A percentile compares a stretch with the other conserved stretches of the same genome.
phyloP scores from a whole-genome alignment of 83 land plant species.

The Picea abies region DNA sequence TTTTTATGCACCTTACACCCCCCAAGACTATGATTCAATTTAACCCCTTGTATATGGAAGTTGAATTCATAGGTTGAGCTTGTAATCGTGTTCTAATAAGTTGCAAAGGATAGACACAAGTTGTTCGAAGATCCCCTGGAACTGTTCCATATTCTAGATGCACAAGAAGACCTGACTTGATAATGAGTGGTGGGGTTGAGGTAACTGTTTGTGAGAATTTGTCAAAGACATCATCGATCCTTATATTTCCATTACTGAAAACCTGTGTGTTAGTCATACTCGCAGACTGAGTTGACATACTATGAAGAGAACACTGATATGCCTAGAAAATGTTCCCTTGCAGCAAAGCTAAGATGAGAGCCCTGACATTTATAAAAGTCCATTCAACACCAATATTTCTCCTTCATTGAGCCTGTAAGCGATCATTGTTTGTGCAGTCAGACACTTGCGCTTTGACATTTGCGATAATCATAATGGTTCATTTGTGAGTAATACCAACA shows the following conservation, averaged over 20 bases:
- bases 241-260: slow-evolving; percentile 28
- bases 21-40: too few species aligned
- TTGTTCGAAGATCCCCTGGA: slow-evolving; percentile 92
- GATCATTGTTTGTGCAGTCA: too few species aligned
- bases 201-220: slow-evolving; percentile 31
- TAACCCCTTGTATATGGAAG: slow-evolving; percentile 45
- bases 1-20: too few species aligned
- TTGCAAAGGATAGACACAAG: slow-evolving; percentile 96
- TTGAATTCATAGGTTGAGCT: slow-evolving; percentile 60
- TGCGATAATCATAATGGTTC: too few species aligned
- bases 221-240: slow-evolving; percentile 46
- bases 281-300: slow-evolving; percentile 30
- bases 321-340: too few species aligned
- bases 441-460: too few species aligned
- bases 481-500: too few species aligned
- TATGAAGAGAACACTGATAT: not conserved
- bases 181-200: too few species aligned
- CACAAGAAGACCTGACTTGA: slow-evolving; percentile 60
- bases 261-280: slow-evolving; percentile 30
- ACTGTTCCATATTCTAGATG: slow-evolving; percentile 91
- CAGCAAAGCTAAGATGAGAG: too few species aligned
- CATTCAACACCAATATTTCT: too few species aligned
- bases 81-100: slow-evolving; percentile 92
- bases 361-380: too few species aligned
- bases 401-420: too few species aligned